phyloP scores from a whole-genome alignment of 306 rosid species.

The Fragaria nilgerrensis region DNA sequence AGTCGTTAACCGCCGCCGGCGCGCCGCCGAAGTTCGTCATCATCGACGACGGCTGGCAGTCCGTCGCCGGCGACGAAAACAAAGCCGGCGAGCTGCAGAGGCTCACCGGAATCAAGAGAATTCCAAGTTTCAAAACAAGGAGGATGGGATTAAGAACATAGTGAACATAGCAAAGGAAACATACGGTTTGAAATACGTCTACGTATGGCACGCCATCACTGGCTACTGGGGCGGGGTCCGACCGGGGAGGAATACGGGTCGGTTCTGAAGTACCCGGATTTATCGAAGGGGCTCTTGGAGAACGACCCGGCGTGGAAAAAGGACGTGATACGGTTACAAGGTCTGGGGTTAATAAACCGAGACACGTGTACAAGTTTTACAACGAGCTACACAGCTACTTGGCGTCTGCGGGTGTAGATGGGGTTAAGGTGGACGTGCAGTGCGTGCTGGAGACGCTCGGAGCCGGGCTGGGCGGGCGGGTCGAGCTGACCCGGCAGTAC shows the following conservation, averaged over 20 bases:
- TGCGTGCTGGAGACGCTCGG: conserved; percentile 84
- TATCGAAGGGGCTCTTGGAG: conserved; percentile 58
- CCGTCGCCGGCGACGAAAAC: conserved; percentile 43
- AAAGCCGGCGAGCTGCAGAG: conserved; percentile 29
- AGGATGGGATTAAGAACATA: conserved; percentile 58
- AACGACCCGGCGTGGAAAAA: conserved; percentile 82
- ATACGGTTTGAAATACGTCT: conserved; percentile 61
- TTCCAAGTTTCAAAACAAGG: conserved; percentile 56
- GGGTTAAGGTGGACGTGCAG: conserved; percentile 95
- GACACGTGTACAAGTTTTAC: conserved; percentile 58
- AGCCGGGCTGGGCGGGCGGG: conserved; percentile 78
- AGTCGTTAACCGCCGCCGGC: conserved; percentile 56
- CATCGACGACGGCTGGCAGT: conserved; percentile 94
- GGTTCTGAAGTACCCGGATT: conserved; percentile 44
- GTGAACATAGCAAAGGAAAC: conserved; percentile 64
- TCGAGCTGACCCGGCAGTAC: conserved; percentile 68
- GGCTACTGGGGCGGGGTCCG: conserved; percentile 97
- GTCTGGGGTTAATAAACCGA: conserved; percentile 70
- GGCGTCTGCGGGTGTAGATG: conserved; percentile 75
- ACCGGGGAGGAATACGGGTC: conserved; percentile 61
- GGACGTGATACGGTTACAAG: conserved; percentile 54
- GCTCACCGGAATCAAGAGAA: conserved; percentile 69
- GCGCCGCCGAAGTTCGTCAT: conserved; percentile 82
- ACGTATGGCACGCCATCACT: conserved; percentile 92
- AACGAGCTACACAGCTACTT: conserved; percentile 67